Base-by-base conservation (phyloP, 768 basidiomycete species). In the Filobasidium floriforme region DNA sequence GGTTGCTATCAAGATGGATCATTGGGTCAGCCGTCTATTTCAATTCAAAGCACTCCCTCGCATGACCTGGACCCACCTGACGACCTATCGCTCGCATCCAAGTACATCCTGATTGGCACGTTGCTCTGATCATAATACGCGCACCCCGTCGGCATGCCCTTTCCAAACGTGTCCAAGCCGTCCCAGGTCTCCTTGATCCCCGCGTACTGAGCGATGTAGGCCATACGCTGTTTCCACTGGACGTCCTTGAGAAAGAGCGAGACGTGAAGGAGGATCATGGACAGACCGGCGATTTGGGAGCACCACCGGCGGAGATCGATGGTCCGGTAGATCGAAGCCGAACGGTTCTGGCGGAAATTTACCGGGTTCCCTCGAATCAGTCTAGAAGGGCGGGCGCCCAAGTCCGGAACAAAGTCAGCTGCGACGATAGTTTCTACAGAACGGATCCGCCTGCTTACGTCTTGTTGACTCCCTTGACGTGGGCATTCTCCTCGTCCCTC, bases 91-190 rank as follows among this genome's bases (percentile, higher is more conserved):
- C 32, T 29, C 18, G 59, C 40, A 40, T 60, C 28, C 29, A 60
- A 60, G 19, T 37, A 60, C 59, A 43, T 43, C 26, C 59, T 32
- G 18, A 43, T 19, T 9, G 59, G 59, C 14, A 57, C 54, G 18
- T 15, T 15, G 26, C 54, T 57, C 22, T 57, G 24, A 57, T 57
- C 54, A 15, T 57, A 57, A 32, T 57, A 57, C 14, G 54, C 54
- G 26, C 54, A 57, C 19, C 54, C 54, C 22, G 54, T 57, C 19
- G 54, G 24, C 26, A 26, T 15, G 12, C 54, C 54, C 54, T 24
- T 24, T 57, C 54, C 54, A 28, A 57, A 57, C 54, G 54, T 32
- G 7, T 57, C 54, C 54, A 57, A 57, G 4, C 15, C 19, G 54
- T 57, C 54, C 54, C 54, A 57, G 5, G 54, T 32, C 22, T 24